Percentiles rank a stretch among this genome's conserved stretches.
Evolutionary conservation across 2,329 filamentous ascomycete genomes (phyloP).

Genomic region (Aschersonia sp.): DNA sequence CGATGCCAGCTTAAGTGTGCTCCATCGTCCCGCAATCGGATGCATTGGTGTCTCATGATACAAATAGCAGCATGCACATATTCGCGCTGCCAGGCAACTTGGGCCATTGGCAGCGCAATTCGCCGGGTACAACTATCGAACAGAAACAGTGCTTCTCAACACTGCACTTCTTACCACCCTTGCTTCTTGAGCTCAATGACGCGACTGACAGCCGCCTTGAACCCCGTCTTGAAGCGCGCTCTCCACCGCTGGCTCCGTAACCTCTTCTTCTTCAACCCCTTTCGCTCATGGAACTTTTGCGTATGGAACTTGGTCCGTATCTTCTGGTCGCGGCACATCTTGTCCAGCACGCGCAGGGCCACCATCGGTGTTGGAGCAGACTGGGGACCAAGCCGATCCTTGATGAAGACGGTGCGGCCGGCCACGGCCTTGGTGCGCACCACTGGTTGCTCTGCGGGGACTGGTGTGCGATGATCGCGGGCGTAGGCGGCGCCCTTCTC

Average conservation of each 20-base stretch:
- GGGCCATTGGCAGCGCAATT: neutral
- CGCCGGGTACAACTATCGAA: too few species aligned
- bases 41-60: too few species aligned
- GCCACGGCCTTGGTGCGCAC: conserved; percentile 18
- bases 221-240: conserved; percentile 52
- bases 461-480: neutral
- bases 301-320: conserved; percentile 37
- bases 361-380: conserved; percentile 24
- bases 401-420: conserved; percentile 23
- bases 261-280: conserved; percentile 65
- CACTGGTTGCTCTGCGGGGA: conserved; percentile 14
- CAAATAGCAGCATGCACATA: neutral
- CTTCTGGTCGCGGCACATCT: conserved; percentile 33
- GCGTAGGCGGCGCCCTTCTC: conserved; percentile 12
- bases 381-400: conserved; percentile 11
- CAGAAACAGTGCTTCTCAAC: neutral
- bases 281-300: conserved; percentile 63
- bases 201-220: conserved; percentile 47
- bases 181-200: conserved; percentile 60
- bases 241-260: conserved; percentile 56
- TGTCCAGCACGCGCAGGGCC: conserved; percentile 27
- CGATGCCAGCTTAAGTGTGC: too few species aligned
- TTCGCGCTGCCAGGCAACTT: neutral
- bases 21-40: too few species aligned
- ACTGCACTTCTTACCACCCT: conserved; percentile 48